Base-by-base conservation (phyloP, 352 stramenopile genomes). In the Aphanomyces cochlioides region DNA sequence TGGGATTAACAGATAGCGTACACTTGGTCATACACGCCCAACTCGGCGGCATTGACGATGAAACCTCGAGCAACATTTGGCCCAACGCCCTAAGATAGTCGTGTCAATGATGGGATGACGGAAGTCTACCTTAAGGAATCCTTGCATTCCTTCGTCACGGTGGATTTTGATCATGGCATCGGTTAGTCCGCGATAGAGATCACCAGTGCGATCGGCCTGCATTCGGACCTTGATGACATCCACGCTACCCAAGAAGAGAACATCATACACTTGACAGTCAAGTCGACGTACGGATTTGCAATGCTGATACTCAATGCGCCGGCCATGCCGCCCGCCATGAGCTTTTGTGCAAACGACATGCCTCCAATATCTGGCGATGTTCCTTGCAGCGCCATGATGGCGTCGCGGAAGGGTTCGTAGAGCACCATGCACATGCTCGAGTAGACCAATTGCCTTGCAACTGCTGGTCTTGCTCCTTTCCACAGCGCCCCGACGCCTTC, bases 181-280 rank as follows among this genome's bases (percentile, higher is more conserved):
- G 13, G 78, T 73, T 2, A 94, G 78, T 48, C 84, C 54, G 54
- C 54, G 39, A 37, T 61, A 61, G 7, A 61, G 34, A 79, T 57
- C 84, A 79, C 60, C 92, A 4, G 50, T 39, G 19, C 66, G 56
- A 36, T 72, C 66, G 36, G 53, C 66, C 37, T 96, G 88, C 85
- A 96, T 93, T 2, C 85, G 86, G 54, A 94, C 84, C 74, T 96
- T 96, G 73, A 96, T 93, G 45, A 96, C 88, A 73, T 96, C 88
- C 58, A 93, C 80, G 15, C 86, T 93, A 66, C 8, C 67, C 36
- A 17, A 8, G 66, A 71, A 12, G 10, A 61, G 19, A 15, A n/a
- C 15, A 61, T 41, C 19, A 61, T 19, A 17, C 50, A 36, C 19
- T 7, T 10, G 7, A 19, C 8, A 12, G 8, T 37, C 7, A 36